A percentile compares a stretch with the other conserved stretches of the same genome.
phyloP scores from a whole-genome alignment of 2,329 filamentous ascomycete species.

The Berkeleyomyces basicola region DNA sequence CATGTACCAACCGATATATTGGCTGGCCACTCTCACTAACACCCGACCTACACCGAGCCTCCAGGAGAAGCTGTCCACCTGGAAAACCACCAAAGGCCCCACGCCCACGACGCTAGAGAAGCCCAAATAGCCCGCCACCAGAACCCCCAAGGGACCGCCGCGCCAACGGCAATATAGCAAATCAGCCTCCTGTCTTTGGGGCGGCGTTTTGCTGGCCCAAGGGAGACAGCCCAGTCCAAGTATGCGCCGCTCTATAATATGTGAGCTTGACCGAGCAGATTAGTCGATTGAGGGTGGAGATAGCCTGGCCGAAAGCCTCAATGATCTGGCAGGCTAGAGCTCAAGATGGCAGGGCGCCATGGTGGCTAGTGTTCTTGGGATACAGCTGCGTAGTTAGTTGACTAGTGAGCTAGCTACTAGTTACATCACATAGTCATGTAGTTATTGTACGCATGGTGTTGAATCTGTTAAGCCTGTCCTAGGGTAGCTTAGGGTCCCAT shows the following conservation, averaged over 20 bases:
- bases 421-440: no score
- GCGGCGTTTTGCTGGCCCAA: no score
- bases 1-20: neutral
- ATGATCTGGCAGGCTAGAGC: neutral
- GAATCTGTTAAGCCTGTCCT: no score
- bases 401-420: no score
- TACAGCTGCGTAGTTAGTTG: no score
- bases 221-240: neutral
- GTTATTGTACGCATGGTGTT: no score
- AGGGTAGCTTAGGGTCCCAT: no score
- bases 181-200: neutral
- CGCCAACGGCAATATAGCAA: neutral
- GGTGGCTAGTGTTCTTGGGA: no score
- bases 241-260: neutral
- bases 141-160: neutral
- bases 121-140: neutral
- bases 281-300: neutral
- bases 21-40: neutral
- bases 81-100: neutral
- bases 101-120: neutral
- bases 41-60: neutral
- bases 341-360: no score
- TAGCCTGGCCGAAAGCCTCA: neutral
- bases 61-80: neutral
- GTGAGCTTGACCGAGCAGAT: neutral